Evolutionary conservation across 495 filamentous ascomycete species (phyloP).

Genomic region (Entonaema liquescens): DNA sequence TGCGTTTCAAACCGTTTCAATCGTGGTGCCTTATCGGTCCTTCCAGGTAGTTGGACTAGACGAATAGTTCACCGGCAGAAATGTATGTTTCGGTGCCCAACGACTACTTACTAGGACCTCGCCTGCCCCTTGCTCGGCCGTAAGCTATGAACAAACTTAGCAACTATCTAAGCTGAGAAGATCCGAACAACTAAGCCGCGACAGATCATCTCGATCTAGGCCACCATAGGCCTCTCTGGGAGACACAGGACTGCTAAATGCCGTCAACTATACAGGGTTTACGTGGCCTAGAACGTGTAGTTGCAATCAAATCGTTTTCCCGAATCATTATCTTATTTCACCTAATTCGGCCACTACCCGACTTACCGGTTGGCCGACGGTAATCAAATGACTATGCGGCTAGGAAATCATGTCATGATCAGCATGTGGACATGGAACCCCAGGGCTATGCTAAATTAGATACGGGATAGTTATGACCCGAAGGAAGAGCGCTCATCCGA

Average conservation of each 20-base stretch:
- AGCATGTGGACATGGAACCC: slow-evolving; percentile 33
- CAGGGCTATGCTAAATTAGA: slow-evolving; percentile 27
- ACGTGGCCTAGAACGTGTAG: slow-evolving; percentile 40
- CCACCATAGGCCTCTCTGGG: slow-evolving; percentile 27
- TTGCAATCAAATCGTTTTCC: slow-evolving; percentile 26
- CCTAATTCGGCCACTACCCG: slow-evolving; percentile 38
- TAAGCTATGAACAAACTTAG: slow-evolving; percentile 38
- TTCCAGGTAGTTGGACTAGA: slow-evolving; percentile 23
- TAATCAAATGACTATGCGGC: slow-evolving; percentile 29
- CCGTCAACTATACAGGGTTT: slow-evolving; percentile 41
- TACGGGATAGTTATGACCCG: slow-evolving; percentile 29
- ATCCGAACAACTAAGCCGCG: slow-evolving; percentile 20
- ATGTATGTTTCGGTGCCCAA: slow-evolving; percentile 9
- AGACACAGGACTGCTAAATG: slow-evolving; percentile 40
- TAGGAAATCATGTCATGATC: slow-evolving; percentile 39
- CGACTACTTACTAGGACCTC: slow-evolving; percentile 12
- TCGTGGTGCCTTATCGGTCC: slow-evolving; percentile 38
- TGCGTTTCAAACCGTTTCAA: slow-evolving; percentile 44
- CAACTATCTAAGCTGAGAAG: slow-evolving; percentile 20
- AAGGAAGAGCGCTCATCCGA: slow-evolving; percentile 16
- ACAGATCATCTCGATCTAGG: slow-evolving; percentile 37
- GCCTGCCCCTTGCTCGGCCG: slow-evolving; percentile 41
- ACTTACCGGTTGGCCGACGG: slow-evolving; percentile 20
- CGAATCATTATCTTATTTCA: slow-evolving; percentile 34
- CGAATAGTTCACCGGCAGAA: slow-evolving; percentile 6